phyloP scores from a whole-genome alignment of 1,284 basidiomycete genomes.

The Entoloma clypeatum region DNA sequence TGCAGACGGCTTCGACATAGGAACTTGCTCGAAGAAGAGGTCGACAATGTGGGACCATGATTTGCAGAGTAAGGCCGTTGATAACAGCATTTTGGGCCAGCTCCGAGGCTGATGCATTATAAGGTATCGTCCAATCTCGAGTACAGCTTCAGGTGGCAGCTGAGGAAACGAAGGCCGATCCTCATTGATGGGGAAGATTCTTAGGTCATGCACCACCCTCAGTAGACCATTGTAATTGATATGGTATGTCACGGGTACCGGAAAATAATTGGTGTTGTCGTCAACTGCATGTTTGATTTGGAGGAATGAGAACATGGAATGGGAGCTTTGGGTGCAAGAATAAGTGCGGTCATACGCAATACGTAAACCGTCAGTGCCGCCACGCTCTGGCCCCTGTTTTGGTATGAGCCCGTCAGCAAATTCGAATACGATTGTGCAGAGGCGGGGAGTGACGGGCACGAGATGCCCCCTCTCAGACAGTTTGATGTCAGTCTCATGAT shows the following conservation, averaged over 20 bases:
- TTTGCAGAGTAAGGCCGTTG: slow-evolving; percentile 8
- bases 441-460: too few relatives aligned
- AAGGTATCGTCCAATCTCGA: slow-evolving; percentile 2
- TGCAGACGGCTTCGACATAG: too few relatives aligned
- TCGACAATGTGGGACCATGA: slow-evolving; percentile 13
- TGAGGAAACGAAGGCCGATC: not conserved
- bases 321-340: not conserved
- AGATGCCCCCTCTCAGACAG: too few relatives aligned
- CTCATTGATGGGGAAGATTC: slow-evolving; percentile 8
- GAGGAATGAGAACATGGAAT: slow-evolving; percentile 5
- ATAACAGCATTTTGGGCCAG: slow-evolving; percentile 9
- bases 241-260: not conserved
- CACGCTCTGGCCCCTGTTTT: not conserved
- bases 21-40: slow-evolving; percentile 11
- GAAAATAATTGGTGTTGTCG: not conserved
- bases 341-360: slow-evolving; percentile 6
- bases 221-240: slow-evolving; percentile 1
- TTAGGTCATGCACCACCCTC: slow-evolving; percentile 3
- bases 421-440: slow-evolving; percentile 4
- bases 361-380: not conserved
- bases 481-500: too few relatives aligned
- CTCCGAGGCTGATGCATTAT: not conserved
- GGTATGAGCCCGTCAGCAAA: not conserved
- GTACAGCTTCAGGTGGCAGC: slow-evolving; percentile 5
- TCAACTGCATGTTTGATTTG: slow-evolving; percentile 8